phyloP scores from a whole-genome alignment of 2,329 filamentous ascomycete species.

The Aspergillus alliaceus region DNA sequence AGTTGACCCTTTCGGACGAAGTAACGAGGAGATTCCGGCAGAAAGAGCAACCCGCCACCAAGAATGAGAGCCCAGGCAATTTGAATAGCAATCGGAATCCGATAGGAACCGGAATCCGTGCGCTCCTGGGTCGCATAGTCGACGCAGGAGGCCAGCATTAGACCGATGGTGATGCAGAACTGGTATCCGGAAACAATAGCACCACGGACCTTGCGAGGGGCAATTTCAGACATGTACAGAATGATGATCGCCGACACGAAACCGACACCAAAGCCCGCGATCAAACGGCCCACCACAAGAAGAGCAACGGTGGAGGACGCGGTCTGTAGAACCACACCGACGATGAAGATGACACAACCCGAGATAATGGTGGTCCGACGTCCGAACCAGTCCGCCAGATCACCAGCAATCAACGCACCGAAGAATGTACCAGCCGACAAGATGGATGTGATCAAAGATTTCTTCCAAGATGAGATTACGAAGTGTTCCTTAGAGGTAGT shows the following conservation, averaged over 20 bases:
- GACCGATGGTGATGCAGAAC: constrained; percentile 78
- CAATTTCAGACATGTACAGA: constrained; percentile 83
- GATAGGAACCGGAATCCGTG: constrained; percentile 66
- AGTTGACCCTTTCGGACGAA: constrained; percentile 76
- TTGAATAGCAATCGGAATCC: constrained; percentile 78
- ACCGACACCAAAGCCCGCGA: constrained; percentile 76
- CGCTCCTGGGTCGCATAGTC: constrained; percentile 69
- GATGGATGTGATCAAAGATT: constrained; percentile 71
- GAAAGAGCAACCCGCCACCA: constrained; percentile 67
- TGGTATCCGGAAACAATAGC: constrained; percentile 80
- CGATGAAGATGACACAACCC: constrained; percentile 69
- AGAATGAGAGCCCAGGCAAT: constrained; percentile 79
- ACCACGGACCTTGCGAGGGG: constrained; percentile 71
- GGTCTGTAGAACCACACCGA: constrained; percentile 69
- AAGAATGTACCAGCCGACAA: constrained; percentile 78
- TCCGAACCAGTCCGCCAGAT: constrained; percentile 72
- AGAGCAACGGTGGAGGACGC: constrained; percentile 55
- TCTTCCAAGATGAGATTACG: constrained; percentile 48
- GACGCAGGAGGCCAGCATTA: constrained; percentile 72
- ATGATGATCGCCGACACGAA: constrained; percentile 80
- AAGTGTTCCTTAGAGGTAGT: constrained; percentile 38
- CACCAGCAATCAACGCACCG: constrained; percentile 73
- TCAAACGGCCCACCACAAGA: constrained; percentile 70
- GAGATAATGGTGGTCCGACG: constrained; percentile 64
- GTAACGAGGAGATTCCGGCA: constrained; percentile 84